Evolutionary conservation across 2,329 filamentous ascomycete species (phyloP).

Genomic region (Alternaria ventricosa): DNA sequence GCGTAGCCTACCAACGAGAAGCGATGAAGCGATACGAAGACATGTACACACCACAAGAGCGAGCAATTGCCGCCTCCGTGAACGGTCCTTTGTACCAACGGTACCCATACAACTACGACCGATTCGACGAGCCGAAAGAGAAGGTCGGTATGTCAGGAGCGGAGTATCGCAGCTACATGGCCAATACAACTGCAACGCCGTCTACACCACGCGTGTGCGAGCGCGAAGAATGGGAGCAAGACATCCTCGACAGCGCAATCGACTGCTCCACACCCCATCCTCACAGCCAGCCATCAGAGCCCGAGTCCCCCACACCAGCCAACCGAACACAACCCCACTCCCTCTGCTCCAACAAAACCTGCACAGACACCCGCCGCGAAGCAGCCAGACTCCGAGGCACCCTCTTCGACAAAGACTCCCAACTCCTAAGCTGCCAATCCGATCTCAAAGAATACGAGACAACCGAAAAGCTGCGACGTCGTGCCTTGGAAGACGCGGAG

Average conservation of each 20-base stretch:
- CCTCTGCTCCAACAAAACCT: neutral
- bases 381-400: neutral
- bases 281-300: no score
- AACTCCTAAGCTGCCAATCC: neutral
- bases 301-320: neutral
- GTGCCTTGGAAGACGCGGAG: neutral
- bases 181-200: neutral
- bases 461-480: neutral
- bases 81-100: conserved; percentile 5
- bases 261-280: neutral
- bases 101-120: conserved; percentile 5
- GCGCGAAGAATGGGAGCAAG: neutral
- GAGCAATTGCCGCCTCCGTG: neutral
- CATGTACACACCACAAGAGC: conserved; percentile 1
- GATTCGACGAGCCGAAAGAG: neutral
- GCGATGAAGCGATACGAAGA: neutral
- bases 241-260: neutral
- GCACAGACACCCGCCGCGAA: neutral
- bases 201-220: neutral
- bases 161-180: neutral
- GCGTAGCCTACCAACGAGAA: conserved; percentile 6
- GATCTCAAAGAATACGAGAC: neutral
- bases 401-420: conserved; percentile 1
- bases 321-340: neutral
- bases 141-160: neutral